Evolutionary conservation across 148 eudicot species (phyloP).

Genomic region (Fagopyrum homotropicum): DNA sequence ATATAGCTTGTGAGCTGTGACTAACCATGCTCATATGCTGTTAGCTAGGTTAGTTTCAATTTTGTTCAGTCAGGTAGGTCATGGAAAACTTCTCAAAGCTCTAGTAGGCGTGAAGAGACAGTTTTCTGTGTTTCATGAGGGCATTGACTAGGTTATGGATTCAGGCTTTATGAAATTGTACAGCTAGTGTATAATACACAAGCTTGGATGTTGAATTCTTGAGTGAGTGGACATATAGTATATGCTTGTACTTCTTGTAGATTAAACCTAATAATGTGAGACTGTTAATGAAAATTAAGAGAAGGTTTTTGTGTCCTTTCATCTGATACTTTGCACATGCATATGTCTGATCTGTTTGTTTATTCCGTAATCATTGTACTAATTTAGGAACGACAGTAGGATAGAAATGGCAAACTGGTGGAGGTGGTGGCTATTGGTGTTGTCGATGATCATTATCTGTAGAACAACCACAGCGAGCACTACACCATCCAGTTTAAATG

Average conservation of each 20-base stretch:
- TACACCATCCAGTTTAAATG: slow-evolving; percentile 9
- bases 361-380: background rate
- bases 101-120: background rate
- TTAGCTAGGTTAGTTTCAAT: background rate
- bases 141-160: background rate
- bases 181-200: background rate
- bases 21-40: too few relatives aligned
- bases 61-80: background rate
- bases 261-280: background rate
- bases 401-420: background rate
- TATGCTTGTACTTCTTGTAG: background rate
- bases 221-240: background rate
- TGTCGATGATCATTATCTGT: background rate
- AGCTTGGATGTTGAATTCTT: background rate
- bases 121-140: background rate
- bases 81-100: background rate
- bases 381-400: slow-evolving; percentile 1
- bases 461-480: background rate
- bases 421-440: slow-evolving; percentile 9
- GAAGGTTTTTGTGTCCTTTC: background rate
- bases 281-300: background rate
- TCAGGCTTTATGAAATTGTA: background rate
- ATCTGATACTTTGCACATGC: background rate
- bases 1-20: background rate
- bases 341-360: background rate